Evolutionary conservation across 1,284 basidiomycete genomes (phyloP), one percentile per base, ranked within the genome.

Genomic region (Malassezia sp.): DNA sequence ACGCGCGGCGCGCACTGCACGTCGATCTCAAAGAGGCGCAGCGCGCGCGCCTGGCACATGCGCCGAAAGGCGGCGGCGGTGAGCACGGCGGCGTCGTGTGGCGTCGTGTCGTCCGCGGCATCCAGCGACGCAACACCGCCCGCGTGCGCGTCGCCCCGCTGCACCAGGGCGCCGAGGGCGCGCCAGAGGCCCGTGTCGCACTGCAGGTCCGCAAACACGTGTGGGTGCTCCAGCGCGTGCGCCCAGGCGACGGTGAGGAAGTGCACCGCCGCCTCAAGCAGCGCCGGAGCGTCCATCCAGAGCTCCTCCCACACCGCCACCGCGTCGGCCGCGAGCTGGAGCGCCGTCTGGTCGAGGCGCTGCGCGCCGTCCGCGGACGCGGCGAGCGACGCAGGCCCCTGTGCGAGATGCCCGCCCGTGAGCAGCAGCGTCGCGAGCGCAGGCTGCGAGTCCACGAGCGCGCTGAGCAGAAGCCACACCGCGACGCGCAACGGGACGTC

Each of bases 171-270:
- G 1, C 76, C 75, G 8, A 89, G 70, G 22, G 75, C 74, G 8
- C 75, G 73, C 81, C 84, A 87, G 52, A 87, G 79, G 15, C 71
- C 73, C 0, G 73, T 59, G 52, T 82, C 76, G 14, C 74, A 70
- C 15, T 81, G 77, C 5, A 80, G 71, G 2, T 74, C 59, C 20
- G 79, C 76, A 35, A 89, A 73, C 0, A 76, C 73, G 0, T 73
- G 59, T 46, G 77, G 79, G 64, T 87, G 84, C 59, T 88, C 85
- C 39, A 82, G 74, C 6, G 79, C 82, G 60, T 85, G 85, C 57
- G 81, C 78, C 84, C 85, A 90, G 1, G 86, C 81, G 8, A 81
- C 76, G 53, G 83, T 79, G 48, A 90, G 72, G 73, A 90, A 93
- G 8, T 78, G 75, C 41, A 93, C 72, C 5, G 85, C 77, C 9